A percentile compares a stretch with the other conserved stretches of the same genome.
Evolutionary conservation across 2,329 filamentous ascomycete genomes (phyloP).

Genomic region (Grosmannia huntii): DNA sequence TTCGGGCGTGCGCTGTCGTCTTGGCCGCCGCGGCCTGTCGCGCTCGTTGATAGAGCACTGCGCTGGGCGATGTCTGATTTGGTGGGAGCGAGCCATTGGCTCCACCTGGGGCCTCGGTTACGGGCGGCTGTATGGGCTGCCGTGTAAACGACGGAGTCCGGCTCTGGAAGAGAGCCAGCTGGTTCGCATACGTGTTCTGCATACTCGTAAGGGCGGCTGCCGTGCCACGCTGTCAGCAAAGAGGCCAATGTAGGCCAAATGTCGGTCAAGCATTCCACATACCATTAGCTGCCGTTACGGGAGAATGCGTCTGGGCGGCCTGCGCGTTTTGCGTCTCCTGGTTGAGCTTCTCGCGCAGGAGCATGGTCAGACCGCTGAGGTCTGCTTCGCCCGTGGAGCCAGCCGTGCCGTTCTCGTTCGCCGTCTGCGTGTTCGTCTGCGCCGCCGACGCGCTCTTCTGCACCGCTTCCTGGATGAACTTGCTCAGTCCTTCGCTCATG

Average conservation of each 20-base stretch:
- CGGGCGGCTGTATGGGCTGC: slow-evolving; percentile 16
- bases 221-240: not conserved
- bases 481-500: slow-evolving; percentile 7
- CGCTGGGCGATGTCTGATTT: slow-evolving; percentile 41
- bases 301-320: not conserved
- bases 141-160: slow-evolving; percentile 4
- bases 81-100: slow-evolving; percentile 31
- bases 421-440: not conserved
- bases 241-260: not conserved
- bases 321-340: slow-evolving; percentile 6
- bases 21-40: slow-evolving; percentile 46
- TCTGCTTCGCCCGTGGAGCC: slow-evolving; percentile 6
- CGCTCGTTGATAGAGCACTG: slow-evolving; percentile 44
- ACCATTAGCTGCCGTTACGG: slow-evolving; percentile 8
- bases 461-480: slow-evolving; percentile 14
- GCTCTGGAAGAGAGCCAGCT: slow-evolving; percentile 9
- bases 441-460: slow-evolving; percentile 5
- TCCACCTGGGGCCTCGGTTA: slow-evolving; percentile 13
- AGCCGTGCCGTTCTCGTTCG: not conserved
- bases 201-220: slow-evolving; percentile 10
- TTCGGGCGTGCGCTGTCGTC: slow-evolving; percentile 38
- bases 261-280: not conserved
- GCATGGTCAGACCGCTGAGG: slow-evolving; percentile 14
- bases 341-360: slow-evolving; percentile 15
- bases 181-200: slow-evolving; percentile 10